Conservation (phyloP, 352 stramenopile genomes). For the Phytophthora agathidicida region DNA sequence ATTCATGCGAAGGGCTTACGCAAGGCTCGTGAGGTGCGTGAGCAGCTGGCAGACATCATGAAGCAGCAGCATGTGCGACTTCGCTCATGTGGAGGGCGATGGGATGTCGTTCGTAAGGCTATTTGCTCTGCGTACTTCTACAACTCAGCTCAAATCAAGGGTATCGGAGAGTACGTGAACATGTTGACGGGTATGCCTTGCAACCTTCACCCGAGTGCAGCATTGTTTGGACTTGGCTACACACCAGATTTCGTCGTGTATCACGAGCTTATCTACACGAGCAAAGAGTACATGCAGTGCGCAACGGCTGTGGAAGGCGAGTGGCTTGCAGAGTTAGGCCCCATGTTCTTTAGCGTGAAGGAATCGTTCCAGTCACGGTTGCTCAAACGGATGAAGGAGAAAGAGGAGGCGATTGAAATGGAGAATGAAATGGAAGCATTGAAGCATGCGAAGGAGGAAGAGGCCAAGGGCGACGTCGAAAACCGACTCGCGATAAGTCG, state of each 20-base stretch:
- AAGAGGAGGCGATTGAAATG: slow-evolving; percentile 75
- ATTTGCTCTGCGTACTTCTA: slow-evolving; percentile 99
- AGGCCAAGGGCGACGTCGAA: slow-evolving; percentile 22
- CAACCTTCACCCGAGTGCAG: slow-evolving; percentile 96
- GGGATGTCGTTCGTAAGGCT: slow-evolving; percentile 98
- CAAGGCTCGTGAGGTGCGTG: slow-evolving; percentile 92
- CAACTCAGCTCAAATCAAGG: slow-evolving; percentile 99
- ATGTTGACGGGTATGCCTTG: slow-evolving; percentile 98
- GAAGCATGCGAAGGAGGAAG: slow-evolving; percentile 26
- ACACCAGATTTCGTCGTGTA: slow-evolving; percentile 99
- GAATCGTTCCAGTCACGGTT: slow-evolving; percentile 95
- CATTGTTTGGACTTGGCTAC: slow-evolving; percentile 98
- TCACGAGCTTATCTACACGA: slow-evolving; percentile 99
- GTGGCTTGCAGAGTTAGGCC: slow-evolving; percentile 99
- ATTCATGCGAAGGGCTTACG: slow-evolving; percentile 97
- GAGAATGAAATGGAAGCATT: slow-evolving; percentile 81
- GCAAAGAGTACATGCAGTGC: slow-evolving; percentile 98
- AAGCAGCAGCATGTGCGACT: slow-evolving; percentile 95
- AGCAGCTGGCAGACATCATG: slow-evolving; percentile 98
- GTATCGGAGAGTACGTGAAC: slow-evolving; percentile 99
- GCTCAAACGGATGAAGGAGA: slow-evolving; percentile 89
- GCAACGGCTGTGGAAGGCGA: slow-evolving; percentile 98
- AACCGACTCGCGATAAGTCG: slow-evolving; percentile 14
- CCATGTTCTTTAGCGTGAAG: slow-evolving; percentile 99
- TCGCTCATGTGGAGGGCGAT: slow-evolving; percentile 90